Evolutionary conservation across 2,329 filamentous ascomycete species (phyloP).

Genomic region (Aureobasidium musti): DNA sequence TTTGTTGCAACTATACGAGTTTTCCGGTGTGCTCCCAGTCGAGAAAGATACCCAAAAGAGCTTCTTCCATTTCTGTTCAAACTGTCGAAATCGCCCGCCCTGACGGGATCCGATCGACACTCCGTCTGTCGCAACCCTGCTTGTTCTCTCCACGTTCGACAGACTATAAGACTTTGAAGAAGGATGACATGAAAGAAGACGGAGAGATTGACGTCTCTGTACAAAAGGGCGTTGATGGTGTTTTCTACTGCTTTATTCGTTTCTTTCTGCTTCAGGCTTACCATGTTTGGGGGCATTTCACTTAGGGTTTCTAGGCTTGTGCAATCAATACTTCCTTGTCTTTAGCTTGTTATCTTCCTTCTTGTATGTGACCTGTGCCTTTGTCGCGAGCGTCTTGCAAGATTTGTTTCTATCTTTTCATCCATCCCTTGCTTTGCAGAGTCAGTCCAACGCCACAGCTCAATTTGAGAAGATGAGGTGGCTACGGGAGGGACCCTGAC

Average conservation of each 20-base stretch:
- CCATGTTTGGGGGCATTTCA: slow-evolving; percentile 18
- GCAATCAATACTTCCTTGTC: slow-evolving; percentile 7
- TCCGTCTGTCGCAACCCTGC: background rate
- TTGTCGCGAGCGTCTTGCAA: too few species aligned
- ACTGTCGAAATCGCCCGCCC: background rate
- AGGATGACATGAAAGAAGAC: background rate
- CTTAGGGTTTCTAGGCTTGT: background rate
- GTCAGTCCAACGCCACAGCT: too few species aligned
- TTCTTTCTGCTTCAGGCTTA: background rate
- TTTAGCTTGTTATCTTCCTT: background rate
- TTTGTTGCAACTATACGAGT: slow-evolving; percentile 11
- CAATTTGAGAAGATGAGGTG: too few species aligned
- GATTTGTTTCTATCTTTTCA: too few species aligned
- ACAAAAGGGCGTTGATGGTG: slow-evolving; percentile 14
- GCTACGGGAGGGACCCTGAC: too few species aligned
- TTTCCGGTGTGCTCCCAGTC: background rate
- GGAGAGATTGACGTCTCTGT: background rate
- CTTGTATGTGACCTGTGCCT: too few species aligned
- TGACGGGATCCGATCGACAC: background rate
- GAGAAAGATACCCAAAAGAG: slow-evolving; percentile 24
- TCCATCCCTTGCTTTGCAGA: too few species aligned
- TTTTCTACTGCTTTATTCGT: background rate
- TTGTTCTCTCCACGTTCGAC: background rate
- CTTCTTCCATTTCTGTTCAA: background rate
- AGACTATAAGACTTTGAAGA: too few species aligned